Evolutionary conservation across 2,329 filamentous ascomycete species (phyloP).

Genomic region (Penicillium sp.): DNA sequence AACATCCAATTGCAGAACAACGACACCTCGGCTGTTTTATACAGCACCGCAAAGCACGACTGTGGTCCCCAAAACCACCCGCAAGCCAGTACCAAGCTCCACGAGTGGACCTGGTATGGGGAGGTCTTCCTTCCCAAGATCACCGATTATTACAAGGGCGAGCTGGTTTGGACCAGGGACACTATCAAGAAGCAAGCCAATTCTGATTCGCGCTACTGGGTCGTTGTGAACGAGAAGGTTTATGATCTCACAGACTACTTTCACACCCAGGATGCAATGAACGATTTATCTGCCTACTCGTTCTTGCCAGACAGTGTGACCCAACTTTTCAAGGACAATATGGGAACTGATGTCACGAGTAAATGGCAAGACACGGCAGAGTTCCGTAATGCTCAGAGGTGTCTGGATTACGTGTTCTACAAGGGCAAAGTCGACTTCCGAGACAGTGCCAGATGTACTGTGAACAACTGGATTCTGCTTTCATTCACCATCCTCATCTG

Average conservation of each 20-base stretch:
- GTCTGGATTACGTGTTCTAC: constrained; percentile 82
- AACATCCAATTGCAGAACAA: constrained; percentile 56
- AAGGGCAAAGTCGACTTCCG: constrained; percentile 86
- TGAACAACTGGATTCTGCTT: constrained; percentile 89
- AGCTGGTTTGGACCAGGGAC: constrained; percentile 71
- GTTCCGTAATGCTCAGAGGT: constrained; percentile 72
- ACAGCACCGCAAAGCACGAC: constrained; percentile 65
- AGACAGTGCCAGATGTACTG: constrained; percentile 72
- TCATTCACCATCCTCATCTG: constrained; percentile 85
- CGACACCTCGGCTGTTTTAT: constrained; percentile 66
- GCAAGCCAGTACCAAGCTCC: constrained; percentile 62
- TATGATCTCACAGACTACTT: constrained; percentile 96
- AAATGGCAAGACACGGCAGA: constrained; percentile 60
- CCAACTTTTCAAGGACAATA: constrained; percentile 71
- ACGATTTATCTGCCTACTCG: constrained; percentile 61
- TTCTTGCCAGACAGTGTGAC: constrained; percentile 75
- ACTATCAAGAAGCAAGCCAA: constrained; percentile 68
- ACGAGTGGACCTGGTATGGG: constrained; percentile 75
- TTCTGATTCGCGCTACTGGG: constrained; percentile 74
- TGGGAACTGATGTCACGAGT: constrained; percentile 77
- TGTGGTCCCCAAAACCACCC: constrained; percentile 66
- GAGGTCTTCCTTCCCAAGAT: constrained; percentile 76
- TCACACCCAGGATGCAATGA: constrained; percentile 67
- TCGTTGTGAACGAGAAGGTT: constrained; percentile 73
- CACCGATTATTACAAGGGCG: constrained; percentile 82